Evolutionary conservation across 441 rosid species (phyloP), one percentile per base, ranked within the genome.

Genomic region (Erodium trifolium): DNA sequence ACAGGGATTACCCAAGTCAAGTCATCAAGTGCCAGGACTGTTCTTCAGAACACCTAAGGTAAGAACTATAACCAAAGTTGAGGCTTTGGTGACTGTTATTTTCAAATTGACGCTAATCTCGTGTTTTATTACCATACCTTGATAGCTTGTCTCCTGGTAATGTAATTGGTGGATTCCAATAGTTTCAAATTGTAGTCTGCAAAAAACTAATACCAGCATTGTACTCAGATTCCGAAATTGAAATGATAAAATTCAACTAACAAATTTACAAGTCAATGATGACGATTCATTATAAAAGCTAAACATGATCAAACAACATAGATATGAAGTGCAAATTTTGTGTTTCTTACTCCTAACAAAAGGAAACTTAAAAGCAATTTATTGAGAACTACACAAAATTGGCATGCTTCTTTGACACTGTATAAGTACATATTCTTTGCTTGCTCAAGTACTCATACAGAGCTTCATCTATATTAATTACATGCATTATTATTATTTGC

Each of bases 81-180:
- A 37, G 43, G 43, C 43, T 3, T 5, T 7, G 45, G 45, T 8
- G 45, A 41, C 45, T 62, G 7, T 27, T 62, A 23, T 62, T 3
- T 62, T 62, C 65, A 62, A 27, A 62, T 12, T 62, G 6, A 14
- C 3, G 3, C 29, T 37, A 1, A 62, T 62, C 39, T 62, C 10
- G 27, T 1, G 17, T 62, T 27, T 29, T 11, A 62, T 16, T 2
- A 6, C 19, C 76, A 41, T 71, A 90, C 97, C 89, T 90, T 88
- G 68, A 88, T 73, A 80, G 97, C 94, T 81, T 88, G 94, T 19
- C 97, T 84, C 80, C 99, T 87, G 29, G 99, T 91, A 65, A 93
- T 87, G 67, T 91, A 93, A 80, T 89, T 93, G 73, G 75, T 64
- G 70, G 99, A 93, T 80, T 93, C 93, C 78, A 91, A 86, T 77